Conservation (phyloP, 371 early-diverging fungal genomes). For the Mortierella sp. region DNA sequence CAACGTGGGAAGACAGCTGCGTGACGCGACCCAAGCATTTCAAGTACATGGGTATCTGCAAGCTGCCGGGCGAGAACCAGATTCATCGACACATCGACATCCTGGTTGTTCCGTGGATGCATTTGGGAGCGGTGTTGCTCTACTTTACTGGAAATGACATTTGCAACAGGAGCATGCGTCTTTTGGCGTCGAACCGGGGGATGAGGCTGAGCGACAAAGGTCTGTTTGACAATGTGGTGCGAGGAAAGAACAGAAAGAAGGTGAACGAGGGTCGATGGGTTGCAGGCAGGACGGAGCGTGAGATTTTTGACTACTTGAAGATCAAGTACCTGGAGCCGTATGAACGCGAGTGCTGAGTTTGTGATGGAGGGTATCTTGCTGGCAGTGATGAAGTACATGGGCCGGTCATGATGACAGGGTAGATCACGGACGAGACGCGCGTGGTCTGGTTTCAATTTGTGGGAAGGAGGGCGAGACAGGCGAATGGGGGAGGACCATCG, state of each 20-base stretch:
- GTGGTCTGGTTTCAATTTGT: slow-evolving; percentile 1
- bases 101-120: slow-evolving; percentile 44
- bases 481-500: slow-evolving; percentile 2
- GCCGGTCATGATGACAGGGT: background rate
- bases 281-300: slow-evolving; percentile 47
- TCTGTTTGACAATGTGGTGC: slow-evolving; percentile 31
- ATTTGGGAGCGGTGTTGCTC: slow-evolving; percentile 34
- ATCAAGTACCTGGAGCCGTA: slow-evolving; percentile 49
- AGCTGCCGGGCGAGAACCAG: slow-evolving; percentile 24
- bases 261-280: slow-evolving; percentile 46
- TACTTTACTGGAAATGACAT: slow-evolving; percentile 55
- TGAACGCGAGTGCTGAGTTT: slow-evolving; percentile 49
- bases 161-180: slow-evolving; percentile 45
- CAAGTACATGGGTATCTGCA: slow-evolving; percentile 58
- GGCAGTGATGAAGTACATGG: background rate
- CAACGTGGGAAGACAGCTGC: slow-evolving; percentile 27
- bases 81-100: slow-evolving; percentile 50
- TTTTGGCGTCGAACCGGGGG: slow-evolving; percentile 38
- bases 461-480: background rate
- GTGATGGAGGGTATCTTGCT: background rate
- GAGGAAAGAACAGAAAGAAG: slow-evolving; percentile 24
- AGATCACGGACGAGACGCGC: background rate
- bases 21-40: slow-evolving; percentile 34
- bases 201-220: slow-evolving; percentile 54
- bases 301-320: slow-evolving; percentile 47